phyloP scores from a whole-genome alignment of 768 basidiomycete species.

The Plicaturopsis crispa region DNA sequence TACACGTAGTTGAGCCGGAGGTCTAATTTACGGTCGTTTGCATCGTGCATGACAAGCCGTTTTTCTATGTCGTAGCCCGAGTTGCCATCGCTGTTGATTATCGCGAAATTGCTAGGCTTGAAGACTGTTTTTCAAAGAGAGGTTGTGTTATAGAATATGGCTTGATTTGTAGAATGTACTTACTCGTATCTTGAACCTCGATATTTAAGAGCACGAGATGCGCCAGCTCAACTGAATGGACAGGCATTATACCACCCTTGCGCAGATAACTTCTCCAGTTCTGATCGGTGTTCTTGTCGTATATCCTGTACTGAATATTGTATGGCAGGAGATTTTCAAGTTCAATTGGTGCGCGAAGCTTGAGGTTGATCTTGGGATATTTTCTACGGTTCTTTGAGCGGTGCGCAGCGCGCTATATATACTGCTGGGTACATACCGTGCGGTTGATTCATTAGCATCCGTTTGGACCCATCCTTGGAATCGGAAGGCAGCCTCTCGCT shows the following conservation, averaged over 20 bases:
- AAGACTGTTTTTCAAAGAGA: slow-evolving; percentile 54
- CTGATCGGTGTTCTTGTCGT: slow-evolving; percentile 90
- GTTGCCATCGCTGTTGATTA: slow-evolving; percentile 90
- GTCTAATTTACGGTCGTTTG: slow-evolving; percentile 66
- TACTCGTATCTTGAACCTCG: slow-evolving; percentile 87
- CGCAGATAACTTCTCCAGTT: slow-evolving; percentile 93
- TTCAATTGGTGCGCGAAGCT: slow-evolving; percentile 88
- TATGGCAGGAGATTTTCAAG: slow-evolving; percentile 93
- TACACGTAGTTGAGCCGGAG: slow-evolving; percentile 88
- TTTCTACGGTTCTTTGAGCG: slow-evolving; percentile 36
- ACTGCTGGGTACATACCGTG: slow-evolving; percentile 37
- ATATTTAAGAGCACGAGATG: slow-evolving; percentile 89
- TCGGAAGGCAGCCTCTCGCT: slow-evolving; percentile 83
- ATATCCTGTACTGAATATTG: slow-evolving; percentile 93
- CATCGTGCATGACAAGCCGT: slow-evolving; percentile 64
- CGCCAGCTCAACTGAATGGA: slow-evolving; percentile 88
- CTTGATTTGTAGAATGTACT: slow-evolving; percentile 10
- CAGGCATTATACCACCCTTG: slow-evolving; percentile 90
- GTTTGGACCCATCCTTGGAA: slow-evolving; percentile 89
- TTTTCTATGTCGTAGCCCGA: slow-evolving; percentile 84
- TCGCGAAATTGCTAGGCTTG: slow-evolving; percentile 92
- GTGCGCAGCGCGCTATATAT: neutral
- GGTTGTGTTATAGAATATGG: slow-evolving; percentile 2
- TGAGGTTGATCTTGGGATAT: slow-evolving; percentile 80
- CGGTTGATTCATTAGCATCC: slow-evolving; percentile 46